phyloP scores from a whole-genome alignment of 139 green algal species.

The Chlamydomonas schloesseri region DNA sequence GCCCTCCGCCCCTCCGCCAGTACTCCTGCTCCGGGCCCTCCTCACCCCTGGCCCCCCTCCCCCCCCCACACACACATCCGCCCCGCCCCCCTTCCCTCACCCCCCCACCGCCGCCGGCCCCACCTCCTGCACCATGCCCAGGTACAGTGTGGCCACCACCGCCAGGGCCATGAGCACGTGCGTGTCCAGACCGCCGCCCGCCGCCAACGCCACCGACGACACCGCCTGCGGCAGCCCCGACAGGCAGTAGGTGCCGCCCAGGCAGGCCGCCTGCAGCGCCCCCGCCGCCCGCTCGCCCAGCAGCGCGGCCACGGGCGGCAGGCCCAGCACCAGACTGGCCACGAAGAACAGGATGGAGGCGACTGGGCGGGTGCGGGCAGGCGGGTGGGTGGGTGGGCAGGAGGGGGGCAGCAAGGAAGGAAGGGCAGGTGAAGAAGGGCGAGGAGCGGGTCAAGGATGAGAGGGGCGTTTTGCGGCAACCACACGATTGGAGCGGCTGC shows the following conservation, averaged over 20 bases:
- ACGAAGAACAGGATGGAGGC: slow-evolving; percentile 48
- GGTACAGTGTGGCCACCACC: slow-evolving; percentile 75
- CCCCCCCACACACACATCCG: too few species aligned
- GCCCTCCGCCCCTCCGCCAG: too few species aligned
- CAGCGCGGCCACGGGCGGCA: slow-evolving; percentile 24
- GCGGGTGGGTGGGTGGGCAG: background rate
- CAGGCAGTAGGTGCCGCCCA: slow-evolving; percentile 57
- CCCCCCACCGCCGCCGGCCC: background rate
- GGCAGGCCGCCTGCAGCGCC: background rate
- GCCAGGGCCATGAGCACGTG: slow-evolving; percentile 89
- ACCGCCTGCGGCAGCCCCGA: slow-evolving; percentile 63
- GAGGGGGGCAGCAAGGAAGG: background rate
- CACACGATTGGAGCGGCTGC: too few species aligned
- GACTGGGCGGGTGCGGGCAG: background rate
- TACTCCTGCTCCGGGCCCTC: too few species aligned
- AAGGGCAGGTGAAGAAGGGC: background rate
- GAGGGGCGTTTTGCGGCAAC: too few species aligned
- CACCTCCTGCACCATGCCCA: slow-evolving; percentile 82
- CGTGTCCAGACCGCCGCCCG: slow-evolving; percentile 74
- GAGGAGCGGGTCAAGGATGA: too few species aligned
- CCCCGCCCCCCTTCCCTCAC: too few species aligned
- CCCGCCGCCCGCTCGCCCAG: slow-evolving; percentile 18
- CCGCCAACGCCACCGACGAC: slow-evolving; percentile 48
- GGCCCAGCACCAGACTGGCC: slow-evolving; percentile 46
- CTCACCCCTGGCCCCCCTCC: too few species aligned